phyloP scores from a whole-genome alignment of 352 stramenopile genomes.

The Phytophthora agathidicida region DNA sequence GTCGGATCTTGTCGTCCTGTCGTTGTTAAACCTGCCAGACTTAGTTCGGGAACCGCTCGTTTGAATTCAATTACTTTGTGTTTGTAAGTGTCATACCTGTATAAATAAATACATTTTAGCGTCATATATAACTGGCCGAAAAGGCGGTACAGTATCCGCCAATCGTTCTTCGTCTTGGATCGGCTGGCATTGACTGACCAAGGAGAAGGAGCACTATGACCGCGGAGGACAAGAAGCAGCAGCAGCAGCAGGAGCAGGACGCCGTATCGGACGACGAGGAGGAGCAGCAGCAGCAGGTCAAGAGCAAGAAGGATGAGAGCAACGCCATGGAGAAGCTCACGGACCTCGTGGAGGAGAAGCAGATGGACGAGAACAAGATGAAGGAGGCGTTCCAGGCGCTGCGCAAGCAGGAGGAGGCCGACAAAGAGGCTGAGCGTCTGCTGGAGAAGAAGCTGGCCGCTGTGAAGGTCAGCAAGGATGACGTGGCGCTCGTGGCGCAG shows the following conservation, averaged over 20 bases:
- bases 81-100: neutral
- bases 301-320: conserved; percentile 86
- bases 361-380: conserved; percentile 91
- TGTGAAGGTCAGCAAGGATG: conserved; percentile 84
- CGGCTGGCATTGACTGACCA: conserved; percentile 17
- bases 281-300: conserved; percentile 60
- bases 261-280: conserved; percentile 66
- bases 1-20: conserved; percentile 24
- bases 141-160: conserved; percentile 11
- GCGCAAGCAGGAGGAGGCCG: conserved; percentile 81
- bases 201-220: conserved; percentile 19
- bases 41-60: neutral
- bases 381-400: conserved; percentile 79
- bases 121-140: conserved; percentile 15
- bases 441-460: conserved; percentile 81
- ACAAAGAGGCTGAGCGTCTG: conserved; percentile 81
- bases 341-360: conserved; percentile 86
- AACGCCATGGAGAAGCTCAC: conserved; percentile 86
- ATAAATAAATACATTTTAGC: neutral
- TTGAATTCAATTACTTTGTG: neutral
- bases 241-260: conserved; percentile 26
- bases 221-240: conserved; percentile 45
- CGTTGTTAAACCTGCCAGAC: conserved; percentile 6
- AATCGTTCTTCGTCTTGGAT: conserved; percentile 23
- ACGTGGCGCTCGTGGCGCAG: conserved; percentile 74